These are phyloP conservation scores for Yarrowia divulgata DNA, from an alignment of 805 yeast genomes.

Conservation along the genomic window DNA sequence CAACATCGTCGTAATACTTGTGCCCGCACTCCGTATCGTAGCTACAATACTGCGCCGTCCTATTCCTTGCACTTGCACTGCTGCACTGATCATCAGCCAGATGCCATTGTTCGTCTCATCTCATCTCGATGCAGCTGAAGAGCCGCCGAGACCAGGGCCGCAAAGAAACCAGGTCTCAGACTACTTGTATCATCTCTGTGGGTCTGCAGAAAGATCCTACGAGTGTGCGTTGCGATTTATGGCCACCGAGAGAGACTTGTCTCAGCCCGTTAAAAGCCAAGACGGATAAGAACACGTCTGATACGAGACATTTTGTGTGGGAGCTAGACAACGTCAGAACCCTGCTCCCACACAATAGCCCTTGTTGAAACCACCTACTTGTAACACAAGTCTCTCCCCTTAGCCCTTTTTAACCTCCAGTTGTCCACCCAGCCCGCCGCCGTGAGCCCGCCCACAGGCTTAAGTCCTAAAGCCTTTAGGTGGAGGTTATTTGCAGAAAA, in stretches of 20 bases:
- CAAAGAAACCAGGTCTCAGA: background rate
- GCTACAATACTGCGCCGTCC: no score
- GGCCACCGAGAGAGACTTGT: background rate
- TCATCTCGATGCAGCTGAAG: background rate
- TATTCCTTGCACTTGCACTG: no score
- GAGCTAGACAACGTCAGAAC: no score
- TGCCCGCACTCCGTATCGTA: no score
- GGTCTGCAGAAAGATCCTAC: background rate
- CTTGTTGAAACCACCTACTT: background rate
- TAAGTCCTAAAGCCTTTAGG: constrained; percentile 15
- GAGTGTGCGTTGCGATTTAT: no score
- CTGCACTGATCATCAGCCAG: no score
- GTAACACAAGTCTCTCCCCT: no score
- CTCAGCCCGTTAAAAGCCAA: background rate
- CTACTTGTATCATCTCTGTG: background rate
- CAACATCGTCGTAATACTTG: no score
- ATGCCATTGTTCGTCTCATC: constrained; percentile 1
- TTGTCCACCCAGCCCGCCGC: constrained; percentile 27
- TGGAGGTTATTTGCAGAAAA: constrained; percentile 13
- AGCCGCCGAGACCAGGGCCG: no score
- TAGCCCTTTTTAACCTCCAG: constrained; percentile 2
- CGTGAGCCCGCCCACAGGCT: constrained; percentile 26
- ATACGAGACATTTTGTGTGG: no score
- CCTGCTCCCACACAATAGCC: background rate
- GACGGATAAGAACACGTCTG: background rate